Base-by-base conservation (phyloP, 768 basidiomycete species). In the Mycena leptocephala region DNA sequence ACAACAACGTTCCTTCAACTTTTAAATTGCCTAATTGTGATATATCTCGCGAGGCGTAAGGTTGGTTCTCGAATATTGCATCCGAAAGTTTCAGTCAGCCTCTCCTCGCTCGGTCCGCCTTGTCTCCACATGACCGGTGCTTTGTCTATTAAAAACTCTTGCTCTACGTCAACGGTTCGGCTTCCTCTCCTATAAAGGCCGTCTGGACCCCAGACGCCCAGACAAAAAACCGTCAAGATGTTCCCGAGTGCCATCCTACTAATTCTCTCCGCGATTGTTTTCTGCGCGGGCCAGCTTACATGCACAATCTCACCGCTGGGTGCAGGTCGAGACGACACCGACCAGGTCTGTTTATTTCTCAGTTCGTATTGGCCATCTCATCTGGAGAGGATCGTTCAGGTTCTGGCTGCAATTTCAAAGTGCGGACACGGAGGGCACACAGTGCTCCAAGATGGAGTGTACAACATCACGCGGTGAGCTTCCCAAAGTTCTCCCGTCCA, bases 391-490 rank as follows among this genome's bases (percentile, higher is more conserved):
- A 33, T n/a, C 18, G 7, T 7, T 28, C 30, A 87, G 84, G 84
- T 87, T 11, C 78, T 85, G 30, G 80, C 78, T 14, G 86, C 86
- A 2, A 86, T 88, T 39, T 79, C 79, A 22, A 65, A 75, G 35
- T 88, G 87, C 63, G 86, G 87, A 0, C 83, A 84, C 46, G 74
- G 79, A 51, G 87, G 87, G 13, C 80, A 78, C 18, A 85, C 83
- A 4, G 76, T 84, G 2, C 82, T 88, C 39, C 80, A 78, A 14
- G 70, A 80, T 7, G 87, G 87, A 24, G 75, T 82, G 16, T 88
- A 82, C 79, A 88, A 87, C 70, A 85, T 88, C 70, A 88, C 87
- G 1, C 80, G 86, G 86, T 83, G 53, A 24, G 79, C 68, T 51
- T 24, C 28, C 32, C n/a, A n/a, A n/a, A n/a, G n/a, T n/a, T n/a